These are phyloP conservation scores for Hemileia vastatrix DNA, from an alignment of 1,284 basidiomycete species.

Conservation along the genomic window DNA sequence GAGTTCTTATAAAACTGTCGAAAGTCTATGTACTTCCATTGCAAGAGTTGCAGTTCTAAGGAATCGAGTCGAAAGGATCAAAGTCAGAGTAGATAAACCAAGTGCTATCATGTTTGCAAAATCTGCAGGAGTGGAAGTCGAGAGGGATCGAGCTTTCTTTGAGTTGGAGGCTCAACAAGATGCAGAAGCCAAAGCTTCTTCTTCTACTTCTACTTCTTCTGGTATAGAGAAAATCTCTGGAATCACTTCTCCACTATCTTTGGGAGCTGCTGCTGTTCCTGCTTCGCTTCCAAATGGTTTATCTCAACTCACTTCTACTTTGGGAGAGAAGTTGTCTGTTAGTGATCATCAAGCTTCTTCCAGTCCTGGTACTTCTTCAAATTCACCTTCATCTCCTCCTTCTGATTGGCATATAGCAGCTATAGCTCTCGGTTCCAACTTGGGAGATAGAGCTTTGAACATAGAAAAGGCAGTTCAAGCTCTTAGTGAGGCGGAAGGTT, in stretches of 20 bases:
- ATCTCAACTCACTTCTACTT: too few species aligned
- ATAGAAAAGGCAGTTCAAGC: conserved; percentile 64
- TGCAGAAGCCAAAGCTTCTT: neutral
- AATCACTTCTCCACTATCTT: neutral
- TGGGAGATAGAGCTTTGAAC: conserved; percentile 77
- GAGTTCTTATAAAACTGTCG: conserved; percentile 60
- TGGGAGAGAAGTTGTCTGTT: too few species aligned
- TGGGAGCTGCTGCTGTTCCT: neutral
- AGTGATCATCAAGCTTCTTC: too few species aligned
- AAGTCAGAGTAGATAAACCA: conserved; percentile 66
- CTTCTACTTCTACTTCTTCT: neutral
- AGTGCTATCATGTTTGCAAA: conserved; percentile 63
- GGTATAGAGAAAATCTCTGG: conserved; percentile 7
- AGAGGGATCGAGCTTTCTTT: conserved; percentile 48
- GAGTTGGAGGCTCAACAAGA: conserved; percentile 30
- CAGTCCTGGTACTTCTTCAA: neutral
- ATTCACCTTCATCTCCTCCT: neutral
- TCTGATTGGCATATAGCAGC: conserved; percentile 48
- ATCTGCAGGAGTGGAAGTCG: conserved; percentile 56
- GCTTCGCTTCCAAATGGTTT: too few species aligned
- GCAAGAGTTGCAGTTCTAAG: conserved; percentile 50
- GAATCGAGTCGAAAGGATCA: too few species aligned
- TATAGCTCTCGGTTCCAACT: conserved; percentile 78
- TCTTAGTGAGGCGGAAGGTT: conserved; percentile 33
- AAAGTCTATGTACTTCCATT: conserved; percentile 59